Evolutionary conservation across 768 basidiomycete species (phyloP).

Genomic region (Termitomyces sp.): DNA sequence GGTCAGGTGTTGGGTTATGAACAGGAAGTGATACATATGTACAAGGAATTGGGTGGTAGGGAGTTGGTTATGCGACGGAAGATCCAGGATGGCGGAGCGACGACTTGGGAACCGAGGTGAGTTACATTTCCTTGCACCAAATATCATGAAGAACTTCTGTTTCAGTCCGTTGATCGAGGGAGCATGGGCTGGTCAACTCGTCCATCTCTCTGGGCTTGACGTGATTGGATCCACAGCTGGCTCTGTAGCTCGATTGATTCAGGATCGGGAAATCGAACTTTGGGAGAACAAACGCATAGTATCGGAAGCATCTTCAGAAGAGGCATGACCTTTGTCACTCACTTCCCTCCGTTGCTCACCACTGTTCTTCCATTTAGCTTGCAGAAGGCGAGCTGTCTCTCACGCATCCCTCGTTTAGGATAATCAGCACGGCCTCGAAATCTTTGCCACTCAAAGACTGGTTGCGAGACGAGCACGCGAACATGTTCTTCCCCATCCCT

Average conservation of each 20-base stretch:
- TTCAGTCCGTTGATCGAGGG: constrained; percentile 39
- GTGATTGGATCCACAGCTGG: constrained; percentile 64
- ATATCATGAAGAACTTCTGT: not conserved
- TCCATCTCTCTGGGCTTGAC: constrained; percentile 58
- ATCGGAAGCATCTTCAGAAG: constrained; percentile 36
- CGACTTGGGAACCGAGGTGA: constrained; percentile 57
- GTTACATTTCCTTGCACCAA: not conserved
- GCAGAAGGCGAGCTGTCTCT: constrained; percentile 37
- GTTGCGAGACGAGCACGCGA: constrained; percentile 61
- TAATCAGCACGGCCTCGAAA: constrained; percentile 59
- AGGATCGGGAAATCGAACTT: constrained; percentile 59
- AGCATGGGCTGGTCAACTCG: constrained; percentile 48
- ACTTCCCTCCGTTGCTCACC: not conserved
- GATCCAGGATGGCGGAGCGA: constrained; percentile 54
- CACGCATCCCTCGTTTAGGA: constrained; percentile 53
- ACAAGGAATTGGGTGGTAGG: constrained; percentile 63
- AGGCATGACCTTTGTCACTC: constrained; percentile 25
- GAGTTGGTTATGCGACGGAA: constrained; percentile 60
- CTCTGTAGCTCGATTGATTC: constrained; percentile 50
- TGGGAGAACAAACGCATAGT: constrained; percentile 63
- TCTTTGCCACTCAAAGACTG: constrained; percentile 64
- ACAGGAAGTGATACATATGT: constrained; percentile 54
- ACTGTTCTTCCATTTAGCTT: constrained; percentile 13
- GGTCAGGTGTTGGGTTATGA: constrained; percentile 57
- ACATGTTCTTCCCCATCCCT: constrained; percentile 64